Evolutionary conservation across 1,284 basidiomycete species (phyloP), one percentile per base, ranked within the genome.

Genomic region (Sporisorium exsertum): DNA sequence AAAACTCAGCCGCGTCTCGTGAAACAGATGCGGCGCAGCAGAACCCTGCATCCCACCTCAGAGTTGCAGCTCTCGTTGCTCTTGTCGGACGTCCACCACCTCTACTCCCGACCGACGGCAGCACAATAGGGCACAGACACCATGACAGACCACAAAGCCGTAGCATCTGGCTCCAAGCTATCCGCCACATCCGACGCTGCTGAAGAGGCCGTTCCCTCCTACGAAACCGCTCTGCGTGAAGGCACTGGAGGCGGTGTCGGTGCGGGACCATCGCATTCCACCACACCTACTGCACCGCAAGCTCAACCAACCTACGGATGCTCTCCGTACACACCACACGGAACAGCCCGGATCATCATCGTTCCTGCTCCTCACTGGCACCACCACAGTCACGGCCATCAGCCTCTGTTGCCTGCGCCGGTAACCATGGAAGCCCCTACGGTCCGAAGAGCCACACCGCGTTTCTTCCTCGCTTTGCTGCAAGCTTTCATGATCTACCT

Each of bases 191-290:
- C 3, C 51, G 50, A 40, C 5, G 8, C 35, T 1, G 20, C 24
- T 0, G 75, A 77, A 45, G 75, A 77, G 12, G 63, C 75, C 24
- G 75, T 70, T 18, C 75, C 75, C 12, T 67, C 71, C n/a, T 77
- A 77, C 61, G 71, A 77, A 33, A 77, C 70, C 2, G 71, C 75
- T 10, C 35, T 77, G 20, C 63, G 40, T 5, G 29, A 73, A 60
- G 75, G 75, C 29, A 71, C 70, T 12, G 70, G 57, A 3, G 55
- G 70, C 10, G 59, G 69, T 15, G 43, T 64, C 26, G 59, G 45
- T 8, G 60, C 68, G 18, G 60, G 53, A 16, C 58, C 73, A 22
- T 68, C 65, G 29, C 27, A 49, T 40, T 46, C 59, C 35, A 35
- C 13, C 18, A 13, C 60, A 1, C 7, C 29, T 10, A 32, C 63